phyloP scores from a whole-genome alignment of 768 basidiomycete genomes.

The Suillus clintonianus region DNA sequence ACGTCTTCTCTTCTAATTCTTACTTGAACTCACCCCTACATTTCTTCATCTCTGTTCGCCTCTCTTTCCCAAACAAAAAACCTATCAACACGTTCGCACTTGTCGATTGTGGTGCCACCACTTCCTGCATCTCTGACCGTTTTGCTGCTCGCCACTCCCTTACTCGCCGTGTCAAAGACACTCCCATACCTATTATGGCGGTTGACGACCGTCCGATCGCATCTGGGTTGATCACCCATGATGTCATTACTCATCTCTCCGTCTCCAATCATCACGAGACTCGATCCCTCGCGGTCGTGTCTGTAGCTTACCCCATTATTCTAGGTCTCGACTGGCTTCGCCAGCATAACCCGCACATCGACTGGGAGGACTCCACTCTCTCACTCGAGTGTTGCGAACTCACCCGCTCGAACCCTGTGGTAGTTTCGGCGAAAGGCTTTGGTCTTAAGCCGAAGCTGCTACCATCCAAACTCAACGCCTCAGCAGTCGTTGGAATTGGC shows the following conservation, averaged over 20 bases:
- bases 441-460: no score
- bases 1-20: conserved; percentile 10
- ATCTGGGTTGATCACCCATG: conserved; percentile 42
- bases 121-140: conserved; percentile 37
- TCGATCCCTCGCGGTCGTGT: conserved; percentile 31
- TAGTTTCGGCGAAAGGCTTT: conserved; percentile 22
- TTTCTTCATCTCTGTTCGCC: conserved; percentile 24
- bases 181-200: conserved; percentile 36
- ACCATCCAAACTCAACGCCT: no score
- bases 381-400: conserved; percentile 20
- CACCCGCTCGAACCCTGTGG: conserved; percentile 16
- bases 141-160: conserved; percentile 37
- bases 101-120: conserved; percentile 38
- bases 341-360: conserved; percentile 2
- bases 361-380: conserved; percentile 11
- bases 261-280: conserved; percentile 29
- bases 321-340: conserved; percentile 1
- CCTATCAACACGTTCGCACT: conserved; percentile 37
- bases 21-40: conserved; percentile 16
- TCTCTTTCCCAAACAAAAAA: conserved; percentile 32
- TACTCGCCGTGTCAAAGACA: conserved; percentile 28
- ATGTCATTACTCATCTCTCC: conserved; percentile 31
- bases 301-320: conserved; percentile 33
- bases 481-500: no score
- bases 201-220: conserved; percentile 41